Conservation (phyloP, 176 grass and related monocot species). For the Aechmea fasciata region DNA sequence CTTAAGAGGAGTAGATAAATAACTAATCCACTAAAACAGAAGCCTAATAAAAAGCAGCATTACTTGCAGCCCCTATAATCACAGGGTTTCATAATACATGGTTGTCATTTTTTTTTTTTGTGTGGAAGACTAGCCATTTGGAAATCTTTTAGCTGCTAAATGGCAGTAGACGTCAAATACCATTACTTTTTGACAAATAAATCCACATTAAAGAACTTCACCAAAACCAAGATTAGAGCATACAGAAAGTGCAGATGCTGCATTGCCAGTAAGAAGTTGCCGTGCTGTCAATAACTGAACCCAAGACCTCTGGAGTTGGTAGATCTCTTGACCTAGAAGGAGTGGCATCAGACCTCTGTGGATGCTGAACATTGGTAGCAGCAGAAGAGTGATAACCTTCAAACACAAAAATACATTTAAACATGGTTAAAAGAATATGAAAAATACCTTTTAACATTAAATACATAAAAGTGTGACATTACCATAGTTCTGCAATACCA, state of each 20-base stretch:
- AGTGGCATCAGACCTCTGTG: conserved; percentile 26
- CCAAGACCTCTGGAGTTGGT: conserved; percentile 58
- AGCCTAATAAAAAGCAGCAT: neutral
- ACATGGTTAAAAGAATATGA: conserved; percentile 14
- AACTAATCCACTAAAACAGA: neutral
- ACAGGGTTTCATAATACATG: conserved; percentile 6
- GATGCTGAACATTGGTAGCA: conserved; percentile 34
- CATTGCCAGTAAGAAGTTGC: conserved; percentile 58
- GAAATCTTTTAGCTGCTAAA: too few species aligned
- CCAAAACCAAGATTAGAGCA: conserved; percentile 24
- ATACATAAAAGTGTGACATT: neutral
- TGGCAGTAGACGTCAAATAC: too few species aligned
- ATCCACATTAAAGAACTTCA: conserved; percentile 4
- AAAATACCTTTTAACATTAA: conserved; percentile 2
- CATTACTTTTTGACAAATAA: too few species aligned
- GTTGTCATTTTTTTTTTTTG: too few species aligned
- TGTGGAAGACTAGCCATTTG: too few species aligned
- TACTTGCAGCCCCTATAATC: neutral
- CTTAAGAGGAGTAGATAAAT: too few species aligned
- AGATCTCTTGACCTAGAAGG: conserved; percentile 40
- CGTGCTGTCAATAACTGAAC: conserved; percentile 61
- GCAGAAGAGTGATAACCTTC: conserved; percentile 40
- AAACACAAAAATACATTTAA: conserved; percentile 24
- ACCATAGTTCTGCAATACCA: conserved; percentile 64
- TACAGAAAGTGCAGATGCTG: conserved; percentile 72